Base-by-base conservation (phyloP, 352 stramenopile genomes). In the Nothophytophthora sp. region DNA sequence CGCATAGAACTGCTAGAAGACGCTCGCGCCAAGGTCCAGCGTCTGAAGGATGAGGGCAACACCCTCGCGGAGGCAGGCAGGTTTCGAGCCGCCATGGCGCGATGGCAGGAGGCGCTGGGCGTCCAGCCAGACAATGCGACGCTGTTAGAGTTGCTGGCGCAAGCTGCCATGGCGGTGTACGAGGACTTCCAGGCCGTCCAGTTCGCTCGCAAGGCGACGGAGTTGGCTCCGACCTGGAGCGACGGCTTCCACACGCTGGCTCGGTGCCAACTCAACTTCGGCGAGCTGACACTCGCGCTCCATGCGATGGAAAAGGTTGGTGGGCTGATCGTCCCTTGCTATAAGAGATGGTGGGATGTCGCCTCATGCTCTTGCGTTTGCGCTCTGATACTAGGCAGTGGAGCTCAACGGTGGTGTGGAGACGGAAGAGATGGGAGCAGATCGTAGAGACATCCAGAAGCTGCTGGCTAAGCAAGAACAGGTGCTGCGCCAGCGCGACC, bases 131-230 rank as follows among this genome's bases (percentile, higher is more conserved):
- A 53, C 9, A 78, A 88, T 35, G 64, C 76, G 7, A 53, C 70
- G 33, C 40, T 91, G 7, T 87, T 77, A 22, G 82, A 93, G 27
- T 52, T 95, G 15, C 34, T 88, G 27, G 82, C 85, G 11, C 85
- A 95, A 43, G 85, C 73, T 4, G 67, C 62, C 22, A 88, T 93
- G 76, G 70, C 68, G 0, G 45, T 90, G 22, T 76, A 70, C 23
- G 79, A 93, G 12, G 82, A 90, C 48, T 93, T 93, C 42, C 67
- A 76, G n/a, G 81, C 80, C 20, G 73, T 92, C 20, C 70, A 88
- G 69, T 88, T 76, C 41, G 85, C 74, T 0, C 51, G 70, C 13
- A 79, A 70, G 39, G 75, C 85, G 18, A 80, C 69, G 6, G 42
- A 90, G 23, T 53, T 84, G 22, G 67, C 61, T 0, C 82, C 82